Conservation (phyloP, 129 eudicot species). For the Lactuca saligna region DNA sequence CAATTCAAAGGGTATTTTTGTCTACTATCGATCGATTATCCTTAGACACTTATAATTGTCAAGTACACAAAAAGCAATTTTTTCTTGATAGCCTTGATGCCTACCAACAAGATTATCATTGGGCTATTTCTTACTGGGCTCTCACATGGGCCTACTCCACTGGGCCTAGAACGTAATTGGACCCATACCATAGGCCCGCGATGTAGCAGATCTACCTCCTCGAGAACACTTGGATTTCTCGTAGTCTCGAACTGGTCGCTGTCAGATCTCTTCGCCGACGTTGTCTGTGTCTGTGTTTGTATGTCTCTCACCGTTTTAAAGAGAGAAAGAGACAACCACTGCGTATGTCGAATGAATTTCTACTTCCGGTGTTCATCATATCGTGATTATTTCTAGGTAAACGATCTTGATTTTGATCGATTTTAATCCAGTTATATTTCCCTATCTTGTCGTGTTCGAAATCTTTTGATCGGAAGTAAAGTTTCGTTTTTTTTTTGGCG, state of each 20-base stretch:
- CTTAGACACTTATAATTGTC: neutral
- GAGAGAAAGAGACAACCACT: neutral
- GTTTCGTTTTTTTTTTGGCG: neutral
- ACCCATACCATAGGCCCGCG: neutral
- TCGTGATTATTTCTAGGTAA: constrained; percentile 22
- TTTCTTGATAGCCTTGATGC: neutral
- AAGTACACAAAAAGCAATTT: neutral
- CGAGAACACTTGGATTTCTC: neutral
- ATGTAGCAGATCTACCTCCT: constrained; percentile 13
- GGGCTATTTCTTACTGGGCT: neutral
- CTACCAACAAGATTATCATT: neutral
- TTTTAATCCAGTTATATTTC: constrained; percentile 1
- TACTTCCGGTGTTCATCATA: constrained; percentile 1
- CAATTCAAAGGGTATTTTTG: neutral
- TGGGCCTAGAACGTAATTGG: neutral
- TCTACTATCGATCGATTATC: neutral
- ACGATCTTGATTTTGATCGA: constrained; percentile 5
- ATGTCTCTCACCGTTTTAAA: constrained; percentile 12
- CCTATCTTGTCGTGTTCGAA: neutral
- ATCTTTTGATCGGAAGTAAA: neutral
- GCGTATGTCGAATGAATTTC: constrained; percentile 5
- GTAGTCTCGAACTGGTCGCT: constrained; percentile 32
- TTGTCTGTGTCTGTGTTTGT: neutral
- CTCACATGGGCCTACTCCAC: neutral
- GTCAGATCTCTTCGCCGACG: constrained; percentile 40